Conservation (phyloP, 306 rosid genomes). For the Oxytropis ochrocephala region DNA sequence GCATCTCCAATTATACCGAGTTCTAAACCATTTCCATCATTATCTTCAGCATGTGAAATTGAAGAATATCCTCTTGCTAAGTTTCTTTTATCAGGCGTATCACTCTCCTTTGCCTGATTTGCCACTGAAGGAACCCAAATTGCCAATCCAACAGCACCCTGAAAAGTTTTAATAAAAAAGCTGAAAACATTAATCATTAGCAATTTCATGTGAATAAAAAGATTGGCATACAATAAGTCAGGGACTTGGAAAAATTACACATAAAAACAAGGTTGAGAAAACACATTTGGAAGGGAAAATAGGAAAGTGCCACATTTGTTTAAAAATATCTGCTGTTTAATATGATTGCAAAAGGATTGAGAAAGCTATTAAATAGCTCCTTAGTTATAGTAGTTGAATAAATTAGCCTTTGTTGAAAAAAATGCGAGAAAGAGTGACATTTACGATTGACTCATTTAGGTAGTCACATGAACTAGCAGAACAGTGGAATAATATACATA, state of each 20-base stretch:
- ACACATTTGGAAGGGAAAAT: constrained; percentile 3
- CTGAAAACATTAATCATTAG: constrained; percentile 3
- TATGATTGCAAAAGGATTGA: neutral
- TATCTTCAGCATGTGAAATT: constrained; percentile 48
- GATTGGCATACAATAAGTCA: neutral
- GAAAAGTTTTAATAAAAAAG: constrained; percentile 14
- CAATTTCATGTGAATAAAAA: neutral
- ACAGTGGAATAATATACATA: constrained; percentile 3
- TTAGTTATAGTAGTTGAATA: neutral
- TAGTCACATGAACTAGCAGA: neutral
- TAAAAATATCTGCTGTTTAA: neutral
- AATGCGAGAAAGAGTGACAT: neutral
- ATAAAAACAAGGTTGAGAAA: neutral
- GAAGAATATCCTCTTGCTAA: constrained; percentile 59
- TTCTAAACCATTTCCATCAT: constrained; percentile 53
- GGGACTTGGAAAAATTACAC: constrained; percentile 1
- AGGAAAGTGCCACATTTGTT: neutral
- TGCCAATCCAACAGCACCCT: constrained; percentile 99
- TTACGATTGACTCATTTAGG: constrained; percentile 2
- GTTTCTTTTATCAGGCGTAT: constrained; percentile 47
- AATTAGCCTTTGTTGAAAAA: neutral
- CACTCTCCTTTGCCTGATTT: constrained; percentile 63
- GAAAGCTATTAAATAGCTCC: neutral
- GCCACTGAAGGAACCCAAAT: constrained; percentile 99
- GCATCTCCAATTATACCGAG: constrained; percentile 46